phyloP scores from a whole-genome alignment of 2,329 filamentous ascomycete genomes.

The Trichoderma arundinaceum region DNA sequence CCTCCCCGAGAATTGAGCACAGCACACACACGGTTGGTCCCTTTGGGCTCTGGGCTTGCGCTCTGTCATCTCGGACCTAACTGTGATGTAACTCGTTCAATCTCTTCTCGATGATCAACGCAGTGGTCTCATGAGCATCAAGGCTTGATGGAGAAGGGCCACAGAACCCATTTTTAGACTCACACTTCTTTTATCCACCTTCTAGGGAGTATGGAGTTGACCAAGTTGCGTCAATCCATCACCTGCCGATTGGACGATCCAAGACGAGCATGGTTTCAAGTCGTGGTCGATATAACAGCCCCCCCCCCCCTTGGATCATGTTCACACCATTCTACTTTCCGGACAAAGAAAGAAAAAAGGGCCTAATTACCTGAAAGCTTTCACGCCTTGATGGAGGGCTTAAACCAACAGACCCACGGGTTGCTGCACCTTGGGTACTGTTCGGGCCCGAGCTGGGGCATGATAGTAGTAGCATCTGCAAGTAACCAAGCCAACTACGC shows the following conservation, averaged over 20 bases:
- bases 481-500: conserved; percentile 22
- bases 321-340: conserved; percentile 4
- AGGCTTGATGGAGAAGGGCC: background rate
- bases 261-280: conserved; percentile 35
- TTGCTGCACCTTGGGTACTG: conserved; percentile 25
- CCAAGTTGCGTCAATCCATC: conserved; percentile 1
- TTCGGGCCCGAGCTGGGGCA: conserved; percentile 18
- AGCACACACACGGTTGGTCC: background rate
- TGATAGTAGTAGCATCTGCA: conserved; percentile 3
- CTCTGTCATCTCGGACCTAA: conserved; percentile 2
- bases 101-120: conserved; percentile 16
- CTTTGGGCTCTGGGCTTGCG: background rate
- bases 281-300: conserved; percentile 21
- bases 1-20: conserved; percentile 1
- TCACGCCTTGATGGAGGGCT: conserved; percentile 35
- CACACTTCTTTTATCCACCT: conserved; percentile 8
- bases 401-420: conserved; percentile 21
- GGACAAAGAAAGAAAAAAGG: conserved; percentile 29
- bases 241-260: conserved; percentile 26
- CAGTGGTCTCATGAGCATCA: conserved; percentile 8
- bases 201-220: conserved; percentile 14
- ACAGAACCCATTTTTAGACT: background rate
- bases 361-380: conserved; percentile 31
- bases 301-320: conserved; percentile 32
- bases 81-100: conserved; percentile 11